Conservation (phyloP, 495 filamentous ascomycete genomes). For the Lichenothelia convexa region DNA sequence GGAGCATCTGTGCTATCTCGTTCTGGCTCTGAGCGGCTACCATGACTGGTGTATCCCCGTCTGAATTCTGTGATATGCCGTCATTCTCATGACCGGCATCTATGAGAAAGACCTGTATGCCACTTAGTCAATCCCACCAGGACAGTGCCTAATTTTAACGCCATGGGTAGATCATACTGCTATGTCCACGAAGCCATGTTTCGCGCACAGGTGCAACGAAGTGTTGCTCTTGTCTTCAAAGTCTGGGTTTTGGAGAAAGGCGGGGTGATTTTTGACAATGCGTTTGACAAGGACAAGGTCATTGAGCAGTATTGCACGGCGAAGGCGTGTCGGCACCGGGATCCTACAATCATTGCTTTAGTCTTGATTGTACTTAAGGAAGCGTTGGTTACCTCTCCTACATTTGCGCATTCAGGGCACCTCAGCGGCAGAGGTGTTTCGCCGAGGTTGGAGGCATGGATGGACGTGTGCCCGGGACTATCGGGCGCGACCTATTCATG, state of each 20-base stretch:
- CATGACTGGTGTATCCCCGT: conserved; percentile 50
- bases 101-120: conserved; percentile 33
- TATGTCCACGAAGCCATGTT: conserved; percentile 45
- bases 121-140: too few relatives aligned
- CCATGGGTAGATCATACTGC: too few relatives aligned
- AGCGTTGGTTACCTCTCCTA: too few relatives aligned
- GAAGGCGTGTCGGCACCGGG: conserved; percentile 20
- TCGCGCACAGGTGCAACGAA: conserved; percentile 55
- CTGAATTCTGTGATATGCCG: conserved; percentile 46
- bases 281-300: conserved; percentile 53
- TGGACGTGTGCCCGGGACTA: too few relatives aligned
- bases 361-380: too few relatives aligned
- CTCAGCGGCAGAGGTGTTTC: too few relatives aligned
- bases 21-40: conserved; percentile 33
- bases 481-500: too few relatives aligned
- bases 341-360: too few relatives aligned
- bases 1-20: conserved; percentile 38
- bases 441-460: too few relatives aligned
- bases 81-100: conserved; percentile 25
- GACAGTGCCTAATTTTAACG: too few relatives aligned
- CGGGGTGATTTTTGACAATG: conserved; percentile 50
- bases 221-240: conserved; percentile 43
- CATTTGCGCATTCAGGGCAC: too few relatives aligned
- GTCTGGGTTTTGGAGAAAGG: conserved; percentile 55
- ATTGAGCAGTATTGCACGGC: conserved; percentile 46